These are phyloP conservation scores for Naganishia onofrii DNA, from an alignment of 768 basidiomycete species.

Conservation along the genomic window DNA sequence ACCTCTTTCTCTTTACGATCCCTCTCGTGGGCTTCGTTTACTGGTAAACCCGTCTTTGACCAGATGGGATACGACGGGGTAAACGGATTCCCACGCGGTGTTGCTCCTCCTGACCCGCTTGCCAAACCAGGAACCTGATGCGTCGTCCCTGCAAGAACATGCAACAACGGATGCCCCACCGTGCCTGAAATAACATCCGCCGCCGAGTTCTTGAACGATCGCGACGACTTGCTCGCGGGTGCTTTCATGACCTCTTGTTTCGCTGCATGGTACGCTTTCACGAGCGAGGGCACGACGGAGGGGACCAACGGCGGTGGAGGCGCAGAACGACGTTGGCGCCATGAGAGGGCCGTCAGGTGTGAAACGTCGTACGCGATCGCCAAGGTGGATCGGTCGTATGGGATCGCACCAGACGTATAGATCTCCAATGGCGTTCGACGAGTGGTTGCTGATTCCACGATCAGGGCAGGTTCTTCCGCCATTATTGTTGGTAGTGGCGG, in stretches of 20 bases:
- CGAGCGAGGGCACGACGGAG: slow-evolving; percentile 18
- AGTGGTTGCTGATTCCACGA: neutral
- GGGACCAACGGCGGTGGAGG: slow-evolving; percentile 8
- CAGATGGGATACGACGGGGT: slow-evolving; percentile 26
- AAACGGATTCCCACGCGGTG: slow-evolving; percentile 25
- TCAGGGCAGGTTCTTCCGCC: neutral
- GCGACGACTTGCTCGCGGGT: slow-evolving; percentile 7
- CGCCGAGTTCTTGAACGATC: slow-evolving; percentile 25
- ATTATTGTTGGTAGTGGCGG: neutral
- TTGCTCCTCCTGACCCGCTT: slow-evolving; percentile 1
- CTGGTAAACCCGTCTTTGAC: slow-evolving; percentile 19
- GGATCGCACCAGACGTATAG: slow-evolving; percentile 27
- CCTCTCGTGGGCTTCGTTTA: slow-evolving; percentile 25
- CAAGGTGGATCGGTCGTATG: slow-evolving; percentile 20
- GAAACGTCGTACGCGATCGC: slow-evolving; percentile 25
- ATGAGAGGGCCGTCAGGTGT: slow-evolving; percentile 10
- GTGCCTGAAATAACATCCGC: slow-evolving; percentile 19
- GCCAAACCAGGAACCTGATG: slow-evolving; percentile 24
- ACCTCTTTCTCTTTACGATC: slow-evolving; percentile 8
- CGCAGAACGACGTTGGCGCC: slow-evolving; percentile 1
- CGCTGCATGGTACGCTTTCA: slow-evolving; percentile 26
- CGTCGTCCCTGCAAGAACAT: slow-evolving; percentile 19
- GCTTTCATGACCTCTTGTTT: slow-evolving; percentile 18
- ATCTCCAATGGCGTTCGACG: slow-evolving; percentile 23
- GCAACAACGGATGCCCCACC: slow-evolving; percentile 19